A percentile compares a stretch with the other conserved stretches of the same genome.
phyloP scores from a whole-genome alignment of 2,329 filamentous ascomycete species.

The Talaromyces verruculosus region DNA sequence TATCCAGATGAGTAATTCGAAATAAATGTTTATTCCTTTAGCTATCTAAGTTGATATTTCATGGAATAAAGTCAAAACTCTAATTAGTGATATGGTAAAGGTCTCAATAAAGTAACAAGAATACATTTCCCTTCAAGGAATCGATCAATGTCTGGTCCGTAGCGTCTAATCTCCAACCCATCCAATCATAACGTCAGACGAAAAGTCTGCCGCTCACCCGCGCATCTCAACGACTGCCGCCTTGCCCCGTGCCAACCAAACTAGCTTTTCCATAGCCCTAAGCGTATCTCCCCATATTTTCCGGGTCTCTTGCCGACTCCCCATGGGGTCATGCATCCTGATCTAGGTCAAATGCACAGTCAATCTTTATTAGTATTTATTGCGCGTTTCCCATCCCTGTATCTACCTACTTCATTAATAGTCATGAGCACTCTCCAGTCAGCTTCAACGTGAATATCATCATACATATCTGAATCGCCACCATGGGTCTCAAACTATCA shows the following conservation, averaged over 20 bases:
- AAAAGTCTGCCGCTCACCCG: background rate
- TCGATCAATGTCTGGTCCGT: background rate
- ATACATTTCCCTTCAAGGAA: background rate
- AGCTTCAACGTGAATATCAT: background rate
- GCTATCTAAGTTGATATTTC: background rate
- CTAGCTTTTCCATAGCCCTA: background rate
- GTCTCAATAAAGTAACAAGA: background rate
- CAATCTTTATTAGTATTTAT: background rate
- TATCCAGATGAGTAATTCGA: conserved; percentile 1
- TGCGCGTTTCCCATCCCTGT: background rate
- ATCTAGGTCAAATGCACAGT: background rate
- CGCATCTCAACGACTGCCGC: background rate
- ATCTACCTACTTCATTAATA: background rate
- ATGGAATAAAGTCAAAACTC: background rate
- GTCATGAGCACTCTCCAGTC: background rate
- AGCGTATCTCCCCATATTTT: conserved; percentile 1
- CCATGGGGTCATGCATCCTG: conserved; percentile 12
- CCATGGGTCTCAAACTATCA: conserved; percentile 11
- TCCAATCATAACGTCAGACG: background rate
- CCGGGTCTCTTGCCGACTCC: background rate
- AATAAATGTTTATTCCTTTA: background rate
- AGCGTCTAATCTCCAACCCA: background rate
- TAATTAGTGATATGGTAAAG: background rate
- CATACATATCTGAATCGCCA: background rate
- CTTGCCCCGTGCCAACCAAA: background rate